Base-by-base conservation (phyloP, 495 filamentous ascomycete genomes). In the Chaetomium tenue region DNA sequence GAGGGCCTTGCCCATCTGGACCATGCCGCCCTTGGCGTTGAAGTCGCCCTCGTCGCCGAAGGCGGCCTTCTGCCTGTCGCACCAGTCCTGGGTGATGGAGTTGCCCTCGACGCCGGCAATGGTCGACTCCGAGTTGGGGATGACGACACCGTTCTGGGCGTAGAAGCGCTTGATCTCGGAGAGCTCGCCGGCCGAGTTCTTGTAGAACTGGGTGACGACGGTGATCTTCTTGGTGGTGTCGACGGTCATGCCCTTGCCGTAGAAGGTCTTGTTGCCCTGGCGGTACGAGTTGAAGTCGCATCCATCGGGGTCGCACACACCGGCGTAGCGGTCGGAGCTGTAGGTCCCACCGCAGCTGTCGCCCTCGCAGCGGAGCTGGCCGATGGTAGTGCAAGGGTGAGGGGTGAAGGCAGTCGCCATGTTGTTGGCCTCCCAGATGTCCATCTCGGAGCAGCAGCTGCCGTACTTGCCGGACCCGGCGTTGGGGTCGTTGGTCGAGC, bases 281-380 rank as follows among this genome's bases (percentile, higher is more conserved):
- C 84, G 84, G 83, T 86, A 91, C 18, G 84, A 76, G 85, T 92
- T 92, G 84, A 88, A 90, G 72, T 91, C 89, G 75, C 89, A 92
- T 48, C 80, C 80, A 71, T 82, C 87, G 65, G 89, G 85, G 71
- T 93, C 90, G 72, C 89, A 92, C 60, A 84, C 81, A 56, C 83
- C 86, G 62, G 70, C 74, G 70, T 81, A 84, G 67, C 82, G 75
- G 73, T 79, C 74, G 28, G 65, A 64, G 58, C 75, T 78, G 74
- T 82, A 82, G 51, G 80, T 83, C 53, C 82, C 82, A 61, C 82
- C 82, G 69, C 82, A 84, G 3, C 37, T 55, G 61, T 78, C 69
- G n/a, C 71, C 77, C 28, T 75, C 73, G 77, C 89, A 91, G 66
- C 83, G 78, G 64, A 64, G 71, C 76, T 88, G 83, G 37, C 74